Percentiles rank a stretch among this genome's conserved stretches.
Conservation (phyloP, 176 grass and related monocot species). For the Musa schizocarpa region DNA sequence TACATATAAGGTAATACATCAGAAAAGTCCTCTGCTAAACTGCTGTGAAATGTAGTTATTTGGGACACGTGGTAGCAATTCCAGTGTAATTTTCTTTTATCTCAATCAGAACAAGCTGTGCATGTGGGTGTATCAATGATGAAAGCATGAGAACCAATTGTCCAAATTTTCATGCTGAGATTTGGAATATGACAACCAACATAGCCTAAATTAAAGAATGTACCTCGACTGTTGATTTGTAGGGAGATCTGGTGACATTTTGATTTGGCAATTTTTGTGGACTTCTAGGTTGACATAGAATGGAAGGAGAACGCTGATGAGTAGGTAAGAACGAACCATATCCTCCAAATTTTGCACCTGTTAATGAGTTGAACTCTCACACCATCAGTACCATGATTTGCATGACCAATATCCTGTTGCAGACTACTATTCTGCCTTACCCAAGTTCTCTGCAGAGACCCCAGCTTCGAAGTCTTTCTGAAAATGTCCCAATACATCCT, state of each 20-base stretch:
- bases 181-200: neutral
- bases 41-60: neutral
- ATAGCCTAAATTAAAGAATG: slow-evolving; percentile 24
- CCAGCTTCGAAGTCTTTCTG: slow-evolving; percentile 51
- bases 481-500: slow-evolving; percentile 55
- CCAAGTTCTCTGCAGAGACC: slow-evolving; percentile 27
- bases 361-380: slow-evolving; percentile 14
- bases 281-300: slow-evolving; percentile 31
- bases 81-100: neutral
- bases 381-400: slow-evolving; percentile 26
- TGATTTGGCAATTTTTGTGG: slow-evolving; percentile 31
- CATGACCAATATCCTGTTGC: neutral
- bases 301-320: slow-evolving; percentile 27
- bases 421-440: slow-evolving; percentile 32
- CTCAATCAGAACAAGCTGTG: neutral
- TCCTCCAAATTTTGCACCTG: slow-evolving; percentile 41
- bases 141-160: neutral
- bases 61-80: neutral
- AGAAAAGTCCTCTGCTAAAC: neutral
- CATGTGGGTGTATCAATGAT: neutral
- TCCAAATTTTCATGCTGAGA: neutral
- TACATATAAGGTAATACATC: neutral
- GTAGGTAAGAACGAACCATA: slow-evolving; percentile 51
- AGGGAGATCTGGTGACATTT: slow-evolving; percentile 43
- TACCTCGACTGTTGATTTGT: slow-evolving; percentile 35